A percentile compares a stretch with the other conserved stretches of the same genome.
phyloP scores from a whole-genome alignment of 2,329 filamentous ascomycete genomes.

The Hirsutella rhossiliensis region DNA sequence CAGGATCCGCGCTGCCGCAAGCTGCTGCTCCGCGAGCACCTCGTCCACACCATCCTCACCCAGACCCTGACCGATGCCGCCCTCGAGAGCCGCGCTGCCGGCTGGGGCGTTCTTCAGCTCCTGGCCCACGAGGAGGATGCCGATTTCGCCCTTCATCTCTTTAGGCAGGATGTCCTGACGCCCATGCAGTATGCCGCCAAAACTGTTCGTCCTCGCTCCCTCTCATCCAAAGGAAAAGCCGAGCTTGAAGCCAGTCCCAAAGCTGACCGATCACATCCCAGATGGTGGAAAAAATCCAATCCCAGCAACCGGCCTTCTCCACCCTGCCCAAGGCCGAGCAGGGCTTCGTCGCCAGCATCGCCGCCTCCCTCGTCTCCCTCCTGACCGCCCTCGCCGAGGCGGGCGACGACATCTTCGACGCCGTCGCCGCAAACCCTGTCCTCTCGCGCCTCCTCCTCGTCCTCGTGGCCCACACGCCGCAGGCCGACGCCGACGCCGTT shows the following conservation, averaged over 20 bases:
- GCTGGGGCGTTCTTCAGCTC: slow-evolving; percentile 54
- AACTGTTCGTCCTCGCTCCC: slow-evolving; percentile 24
- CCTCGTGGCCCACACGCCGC: slow-evolving; percentile 33
- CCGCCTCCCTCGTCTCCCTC: slow-evolving; percentile 39
- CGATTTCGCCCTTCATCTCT: slow-evolving; percentile 56
- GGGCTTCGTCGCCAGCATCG: slow-evolving; percentile 39
- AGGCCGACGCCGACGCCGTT: slow-evolving; percentile 29
- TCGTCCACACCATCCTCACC: slow-evolving; percentile 50
- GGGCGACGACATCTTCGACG: slow-evolving; percentile 46
- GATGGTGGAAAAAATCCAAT: slow-evolving; percentile 30
- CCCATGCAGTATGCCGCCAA: slow-evolving; percentile 45
- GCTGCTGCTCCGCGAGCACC: slow-evolving; percentile 52
- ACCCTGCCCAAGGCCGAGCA: slow-evolving; percentile 42
- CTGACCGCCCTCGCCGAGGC: slow-evolving; percentile 43
- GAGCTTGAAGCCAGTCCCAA: not conserved
- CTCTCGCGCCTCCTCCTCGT: slow-evolving; percentile 43
- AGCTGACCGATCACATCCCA: slow-evolving; percentile 8
- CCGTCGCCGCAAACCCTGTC: slow-evolving; percentile 34
- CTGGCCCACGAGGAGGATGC: slow-evolving; percentile 51
- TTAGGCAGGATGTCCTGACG: slow-evolving; percentile 46
- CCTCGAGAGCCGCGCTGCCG: slow-evolving; percentile 50
- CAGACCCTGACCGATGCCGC: slow-evolving; percentile 52
- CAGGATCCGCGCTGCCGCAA: slow-evolving; percentile 51
- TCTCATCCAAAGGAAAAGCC: too few species aligned
- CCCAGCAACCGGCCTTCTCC: slow-evolving; percentile 27